Evolutionary conservation across 2,329 filamentous ascomycete species (phyloP).

Genomic region (Cladophialophora bantiana): DNA sequence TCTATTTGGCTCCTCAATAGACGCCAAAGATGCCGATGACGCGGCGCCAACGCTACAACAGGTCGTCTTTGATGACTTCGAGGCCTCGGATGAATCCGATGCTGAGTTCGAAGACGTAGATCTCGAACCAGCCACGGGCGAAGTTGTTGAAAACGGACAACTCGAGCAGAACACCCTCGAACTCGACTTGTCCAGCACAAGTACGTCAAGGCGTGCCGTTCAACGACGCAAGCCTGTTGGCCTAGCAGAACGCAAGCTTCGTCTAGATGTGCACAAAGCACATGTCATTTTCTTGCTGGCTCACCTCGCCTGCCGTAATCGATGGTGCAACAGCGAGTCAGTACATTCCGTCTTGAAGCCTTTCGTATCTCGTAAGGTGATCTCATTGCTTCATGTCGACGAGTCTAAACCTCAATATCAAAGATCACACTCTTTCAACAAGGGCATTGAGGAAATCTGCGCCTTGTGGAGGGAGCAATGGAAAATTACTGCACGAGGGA

Average conservation of each 20-base stretch:
- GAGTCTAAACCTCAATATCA: conserved; percentile 72
- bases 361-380: conserved; percentile 70
- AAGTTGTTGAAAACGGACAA: conserved; percentile 42
- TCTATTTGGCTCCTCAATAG: conserved; percentile 27
- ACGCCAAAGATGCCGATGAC: conserved; percentile 29
- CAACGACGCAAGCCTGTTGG: conserved; percentile 61
- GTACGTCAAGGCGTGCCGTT: conserved; percentile 22
- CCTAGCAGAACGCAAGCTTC: conserved; percentile 63
- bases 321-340: conserved; percentile 81
- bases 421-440: conserved; percentile 65
- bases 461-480: conserved; percentile 57
- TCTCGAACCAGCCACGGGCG: conserved; percentile 48
- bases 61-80: conserved; percentile 57
- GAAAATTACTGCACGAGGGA: conserved; percentile 72
- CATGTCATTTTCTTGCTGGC: conserved; percentile 84
- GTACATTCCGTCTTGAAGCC: conserved; percentile 71
- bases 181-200: conserved; percentile 44
- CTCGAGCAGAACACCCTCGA: conserved; percentile 49
- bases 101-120: conserved; percentile 68
- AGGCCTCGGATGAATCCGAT: conserved; percentile 64
- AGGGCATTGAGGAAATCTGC: conserved; percentile 69
- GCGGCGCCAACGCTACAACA: conserved; percentile 41
- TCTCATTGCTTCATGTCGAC: conserved; percentile 73
- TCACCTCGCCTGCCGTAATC: conserved; percentile 78
- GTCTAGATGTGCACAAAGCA: conserved; percentile 82